These are phyloP conservation scores for Trifolium repens DNA, from an alignment of 306 rosid genomes.

Conservation along the genomic window DNA sequence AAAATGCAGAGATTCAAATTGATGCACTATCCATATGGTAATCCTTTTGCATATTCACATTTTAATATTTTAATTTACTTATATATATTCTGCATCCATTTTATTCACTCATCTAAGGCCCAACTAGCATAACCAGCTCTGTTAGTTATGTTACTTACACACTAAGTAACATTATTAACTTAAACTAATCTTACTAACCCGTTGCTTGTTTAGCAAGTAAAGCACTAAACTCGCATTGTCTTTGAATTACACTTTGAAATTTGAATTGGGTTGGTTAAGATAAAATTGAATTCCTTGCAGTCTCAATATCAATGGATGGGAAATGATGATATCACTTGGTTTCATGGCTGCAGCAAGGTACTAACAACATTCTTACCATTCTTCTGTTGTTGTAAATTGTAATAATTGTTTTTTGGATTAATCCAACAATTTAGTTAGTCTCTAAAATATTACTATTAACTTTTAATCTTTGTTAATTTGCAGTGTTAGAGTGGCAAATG, in stretches of 20 bases:
- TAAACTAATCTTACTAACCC: too few relatives aligned
- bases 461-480: background rate
- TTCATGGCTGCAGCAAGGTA: constrained; percentile 62
- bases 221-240: too few relatives aligned
- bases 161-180: too few relatives aligned
- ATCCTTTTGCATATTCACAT: constrained; percentile 29
- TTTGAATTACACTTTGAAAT: too few relatives aligned
- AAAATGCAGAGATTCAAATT: constrained; percentile 54
- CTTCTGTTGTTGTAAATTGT: background rate
- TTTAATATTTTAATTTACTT: background rate
- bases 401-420: background rate
- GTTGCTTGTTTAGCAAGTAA: too few relatives aligned
- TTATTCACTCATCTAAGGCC: too few relatives aligned
- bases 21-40: constrained; percentile 69
- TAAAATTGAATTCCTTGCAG: constrained; percentile 36
- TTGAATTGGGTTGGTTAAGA: background rate
- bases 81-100: too few relatives aligned
- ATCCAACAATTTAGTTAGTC: too few relatives aligned
- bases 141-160: too few relatives aligned
- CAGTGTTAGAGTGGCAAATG: constrained; percentile 65
- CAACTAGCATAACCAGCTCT: too few relatives aligned
- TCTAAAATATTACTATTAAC: background rate
- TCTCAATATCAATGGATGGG: constrained; percentile 67
- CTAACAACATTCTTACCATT: too few relatives aligned
- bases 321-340: constrained; percentile 64